A percentile compares a stretch with the other conserved stretches of the same genome.
phyloP scores from a whole-genome alignment of 352 stramenopile genomes.

The Phytophthora tentaculata region DNA sequence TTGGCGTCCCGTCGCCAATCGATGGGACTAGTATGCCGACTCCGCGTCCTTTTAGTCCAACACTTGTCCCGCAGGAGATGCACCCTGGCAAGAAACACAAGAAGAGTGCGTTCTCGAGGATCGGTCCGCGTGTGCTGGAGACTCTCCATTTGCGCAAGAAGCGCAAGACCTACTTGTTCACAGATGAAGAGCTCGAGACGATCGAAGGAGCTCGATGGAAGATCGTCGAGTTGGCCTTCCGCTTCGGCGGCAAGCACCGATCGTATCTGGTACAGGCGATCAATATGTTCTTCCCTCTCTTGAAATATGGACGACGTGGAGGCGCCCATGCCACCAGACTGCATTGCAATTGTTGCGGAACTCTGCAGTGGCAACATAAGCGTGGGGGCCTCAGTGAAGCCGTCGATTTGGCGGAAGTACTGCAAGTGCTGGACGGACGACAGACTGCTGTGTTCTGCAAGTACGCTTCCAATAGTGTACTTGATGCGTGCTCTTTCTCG shows the following conservation, averaged over 20 bases:
- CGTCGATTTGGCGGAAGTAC: conserved; percentile 74
- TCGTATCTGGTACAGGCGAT: conserved; percentile 88
- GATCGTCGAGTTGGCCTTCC: conserved; percentile 86
- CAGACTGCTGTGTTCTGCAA: conserved; percentile 84
- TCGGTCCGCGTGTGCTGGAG: conserved; percentile 67
- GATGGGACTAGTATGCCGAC: conserved; percentile 17
- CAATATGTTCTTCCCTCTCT: conserved; percentile 86
- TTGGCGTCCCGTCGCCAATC: conserved; percentile 20
- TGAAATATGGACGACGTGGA: conserved; percentile 82
- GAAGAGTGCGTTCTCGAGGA: conserved; percentile 61
- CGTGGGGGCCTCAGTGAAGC: conserved; percentile 69
- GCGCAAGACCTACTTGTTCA: conserved; percentile 78
- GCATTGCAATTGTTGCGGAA: conserved; percentile 83
- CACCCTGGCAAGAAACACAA: conserved; percentile 43
- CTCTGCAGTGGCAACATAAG: conserved; percentile 89
- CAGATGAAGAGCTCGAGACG: conserved; percentile 78
- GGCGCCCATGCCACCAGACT: conserved; percentile 73
- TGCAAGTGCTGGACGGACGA: conserved; percentile 73
- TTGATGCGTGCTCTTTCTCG: conserved; percentile 71
- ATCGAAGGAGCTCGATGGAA: conserved; percentile 87
- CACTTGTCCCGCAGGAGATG: conserved; percentile 18
- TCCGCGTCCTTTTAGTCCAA: conserved; percentile 11
- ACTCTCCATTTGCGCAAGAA: conserved; percentile 71
- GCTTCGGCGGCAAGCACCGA: conserved; percentile 84
- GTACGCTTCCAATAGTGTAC: conserved; percentile 48